phyloP scores from a whole-genome alignment of 495 filamentous ascomycete species.

The Hypomontagnella submonticulosa region DNA sequence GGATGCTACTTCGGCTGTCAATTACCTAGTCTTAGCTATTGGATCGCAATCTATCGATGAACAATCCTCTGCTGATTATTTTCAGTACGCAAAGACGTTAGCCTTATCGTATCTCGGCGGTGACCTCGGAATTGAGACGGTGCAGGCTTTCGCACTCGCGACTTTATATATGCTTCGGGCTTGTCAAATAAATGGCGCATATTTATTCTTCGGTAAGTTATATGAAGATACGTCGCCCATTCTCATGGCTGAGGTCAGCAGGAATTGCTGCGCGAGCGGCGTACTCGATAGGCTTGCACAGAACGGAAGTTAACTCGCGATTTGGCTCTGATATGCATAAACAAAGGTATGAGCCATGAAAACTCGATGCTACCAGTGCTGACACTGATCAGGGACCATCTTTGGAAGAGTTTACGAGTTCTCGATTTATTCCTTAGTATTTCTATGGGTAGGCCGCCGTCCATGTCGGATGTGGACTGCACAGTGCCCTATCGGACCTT shows the following conservation, averaged over 20 bases:
- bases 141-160: conserved; percentile 68
- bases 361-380: not conserved
- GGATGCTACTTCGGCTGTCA: conserved; percentile 63
- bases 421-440: conserved; percentile 70
- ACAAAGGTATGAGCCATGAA: conserved; percentile 35
- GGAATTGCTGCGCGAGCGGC: conserved; percentile 68
- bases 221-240: not conserved
- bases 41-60: conserved; percentile 67
- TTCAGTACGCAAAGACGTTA: conserved; percentile 65
- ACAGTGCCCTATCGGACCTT: conserved; percentile 55
- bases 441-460: conserved; percentile 69
- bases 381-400: conserved; percentile 59
- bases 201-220: conserved; percentile 60
- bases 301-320: conserved; percentile 68
- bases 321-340: conserved; percentile 62
- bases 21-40: conserved; percentile 70
- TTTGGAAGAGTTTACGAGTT: conserved; percentile 71
- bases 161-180: conserved; percentile 70
- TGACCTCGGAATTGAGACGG: conserved; percentile 65
- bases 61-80: conserved; percentile 61
- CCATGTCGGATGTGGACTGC: conserved; percentile 68
- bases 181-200: conserved; percentile 70
- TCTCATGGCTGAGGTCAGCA: conserved; percentile 45
- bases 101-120: conserved; percentile 67
- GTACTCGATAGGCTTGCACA: conserved; percentile 69